Evolutionary conservation across 768 basidiomycete species (phyloP), one percentile per base, ranked within the genome.

Genomic region (Rhodotorula diobovata): DNA sequence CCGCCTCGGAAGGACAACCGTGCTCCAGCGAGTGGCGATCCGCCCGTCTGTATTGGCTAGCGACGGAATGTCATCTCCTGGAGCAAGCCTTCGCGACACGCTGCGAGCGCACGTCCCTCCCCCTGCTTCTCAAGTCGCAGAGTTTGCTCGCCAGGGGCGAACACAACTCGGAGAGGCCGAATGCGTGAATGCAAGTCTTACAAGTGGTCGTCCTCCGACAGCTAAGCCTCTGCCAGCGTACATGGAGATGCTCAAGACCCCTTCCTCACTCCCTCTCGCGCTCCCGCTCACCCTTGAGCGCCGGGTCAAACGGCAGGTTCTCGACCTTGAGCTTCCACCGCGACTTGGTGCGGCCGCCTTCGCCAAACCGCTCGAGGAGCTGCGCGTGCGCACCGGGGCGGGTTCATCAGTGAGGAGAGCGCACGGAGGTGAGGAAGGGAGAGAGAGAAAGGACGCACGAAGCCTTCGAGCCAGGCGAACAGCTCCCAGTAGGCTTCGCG

Each of bases 401-500:
- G 6, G 41, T 43, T 3, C 41, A 18, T 14, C 14, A 12, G 41
- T 14, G 41, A 43, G 41, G 41, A 43, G 41, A 43, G 41, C 2
- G 41, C 35, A 53, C 37, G 16, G 35, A 48, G 39, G 28, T 2
- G 28, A n/a, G 3, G 48, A 39, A 32, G 16, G 25, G 25, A 1
- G 34, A 16, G 28, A 16, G 45, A 20, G 46, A 39, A 43, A 21
- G 46, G 41, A 63, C 70, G 54, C 70, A 99, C 82, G 82, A 93
- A 97, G 35, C 81, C 83, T 4, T 88, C 87, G 86, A 98, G 86
- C 81, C 85, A 95, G 80, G 94, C 88, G 76, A 89, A 90, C 57
- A 99, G 81, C 81, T 95, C 95, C 76, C 89, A 81, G 73, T 89
- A 85, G 3, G 90, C 94, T 2, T 89, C 90, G 51, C 93, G 83